Evolutionary conservation across 345 rosid genomes (phyloP), one percentile per base, ranked within the genome.

Genomic region (Dimocarpus longan): DNA sequence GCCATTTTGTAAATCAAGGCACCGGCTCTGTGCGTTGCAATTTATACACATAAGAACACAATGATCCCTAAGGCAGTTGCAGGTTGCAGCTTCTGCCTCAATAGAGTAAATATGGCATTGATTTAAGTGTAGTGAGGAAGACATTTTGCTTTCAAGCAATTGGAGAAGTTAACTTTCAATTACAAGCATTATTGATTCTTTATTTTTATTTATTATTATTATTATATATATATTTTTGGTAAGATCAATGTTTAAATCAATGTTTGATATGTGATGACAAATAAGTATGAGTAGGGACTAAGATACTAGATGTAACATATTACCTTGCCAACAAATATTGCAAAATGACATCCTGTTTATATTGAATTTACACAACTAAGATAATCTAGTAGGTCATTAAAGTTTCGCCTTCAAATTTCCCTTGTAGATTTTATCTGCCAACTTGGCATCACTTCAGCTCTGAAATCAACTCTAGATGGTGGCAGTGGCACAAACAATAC

Each of bases 391-490:
- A 3, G 26, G 56, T 46, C 72, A 11, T 57, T 42, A 48, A 26
- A 32, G 10, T 72, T 72, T n/a, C 76, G 39, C 48, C 52, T 73
- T 42, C 40, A 54, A 15, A 60, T 54, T 46, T 48, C 6, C 63
- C 67, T 80, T 44, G 78, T 63, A 24, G 80, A 39, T 52, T 76
- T 76, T 60, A 46, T 40, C 16, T 75, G 63, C 56, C 62, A 37
- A 18, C 54, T 74, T 66, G 80, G 43, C 56, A 10, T 71, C 15
- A 43, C 79, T 84, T 82, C 81, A 50, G 84, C 82, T 71, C 82
- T 78, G 19, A 86, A 86, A 78, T 84, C 83, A 76, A 84, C 81
- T 72, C 66, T 57, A 44, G 89, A 79, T 44, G 85, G 80, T 9
- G 74, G 83, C 26, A 77, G 39, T 37, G 75, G 78, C 32, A 28